Evolutionary conservation across 768 basidiomycete species (phyloP).

Genomic region (Boletus rubroflammeus): DNA sequence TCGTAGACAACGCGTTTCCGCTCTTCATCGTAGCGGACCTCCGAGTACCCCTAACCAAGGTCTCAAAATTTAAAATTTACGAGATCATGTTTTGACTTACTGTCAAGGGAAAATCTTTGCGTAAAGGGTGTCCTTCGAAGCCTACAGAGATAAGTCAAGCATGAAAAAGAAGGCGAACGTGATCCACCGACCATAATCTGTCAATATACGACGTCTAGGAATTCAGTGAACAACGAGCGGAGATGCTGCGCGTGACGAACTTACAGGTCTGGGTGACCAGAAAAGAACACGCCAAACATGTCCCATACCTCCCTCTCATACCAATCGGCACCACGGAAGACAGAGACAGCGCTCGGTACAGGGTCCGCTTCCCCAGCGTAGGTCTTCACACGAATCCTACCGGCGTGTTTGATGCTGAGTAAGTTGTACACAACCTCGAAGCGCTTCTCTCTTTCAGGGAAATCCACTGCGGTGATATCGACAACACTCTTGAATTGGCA

Average conservation of each 20-base stretch:
- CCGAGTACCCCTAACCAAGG: conserved; percentile 83
- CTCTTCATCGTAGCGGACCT: conserved; percentile 97
- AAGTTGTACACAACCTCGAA: conserved; percentile 98
- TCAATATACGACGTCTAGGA: conserved; percentile 87
- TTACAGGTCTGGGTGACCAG: conserved; percentile 92
- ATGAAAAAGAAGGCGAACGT: background rate
- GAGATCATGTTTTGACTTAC: conserved; percentile 41
- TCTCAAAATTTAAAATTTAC: background rate
- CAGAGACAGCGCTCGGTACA: conserved; percentile 73
- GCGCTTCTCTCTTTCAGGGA: conserved; percentile 85
- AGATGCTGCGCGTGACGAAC: conserved; percentile 30
- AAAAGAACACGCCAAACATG: conserved; percentile 95
- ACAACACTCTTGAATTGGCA: conserved; percentile 91
- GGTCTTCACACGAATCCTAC: conserved; percentile 94
- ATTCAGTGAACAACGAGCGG: conserved; percentile 13
- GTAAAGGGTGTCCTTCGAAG: conserved; percentile 94
- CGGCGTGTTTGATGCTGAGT: conserved; percentile 72
- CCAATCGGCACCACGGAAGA: conserved; percentile 96
- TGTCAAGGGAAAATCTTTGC: conserved; percentile 98
- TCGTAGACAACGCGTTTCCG: conserved; percentile 97
- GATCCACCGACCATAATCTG: conserved; percentile 78
- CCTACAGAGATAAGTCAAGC: conserved; percentile 40
- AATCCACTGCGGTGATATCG: conserved; percentile 96
- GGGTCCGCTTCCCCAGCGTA: conserved; percentile 91
- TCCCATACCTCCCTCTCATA: conserved; percentile 99